Conservation (phyloP, 2,329 filamentous ascomycete genomes). For the Apiospora sp. region DNA sequence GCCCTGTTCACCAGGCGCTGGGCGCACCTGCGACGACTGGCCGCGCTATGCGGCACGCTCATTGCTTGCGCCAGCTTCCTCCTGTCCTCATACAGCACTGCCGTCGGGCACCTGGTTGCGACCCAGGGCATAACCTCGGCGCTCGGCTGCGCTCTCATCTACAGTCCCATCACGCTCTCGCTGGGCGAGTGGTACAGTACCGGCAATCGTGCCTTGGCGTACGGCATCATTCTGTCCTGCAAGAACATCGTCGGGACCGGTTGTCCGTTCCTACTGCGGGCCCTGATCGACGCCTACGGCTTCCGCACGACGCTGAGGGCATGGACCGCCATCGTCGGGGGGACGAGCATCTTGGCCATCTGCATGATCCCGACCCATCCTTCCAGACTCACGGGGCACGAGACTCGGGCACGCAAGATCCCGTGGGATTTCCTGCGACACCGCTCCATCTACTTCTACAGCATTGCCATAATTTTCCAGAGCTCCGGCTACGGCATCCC, state of each 20-base stretch:
- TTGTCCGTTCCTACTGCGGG: conserved; percentile 60
- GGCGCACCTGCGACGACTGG: not conserved
- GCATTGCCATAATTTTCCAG: conserved; percentile 64
- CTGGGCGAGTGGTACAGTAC: conserved; percentile 69
- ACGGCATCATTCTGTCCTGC: conserved; percentile 70
- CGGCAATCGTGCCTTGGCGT: conserved; percentile 62
- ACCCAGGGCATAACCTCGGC: conserved; percentile 70
- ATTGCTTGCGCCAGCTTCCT: conserved; percentile 26
- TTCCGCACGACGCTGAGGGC: conserved; percentile 60
- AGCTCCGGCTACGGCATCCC: conserved; percentile 70
- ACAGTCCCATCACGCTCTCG: conserved; percentile 50
- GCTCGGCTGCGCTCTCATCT: conserved; percentile 63
- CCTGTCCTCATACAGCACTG: conserved; percentile 29
- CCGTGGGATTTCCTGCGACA: conserved; percentile 60
- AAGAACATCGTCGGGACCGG: conserved; percentile 59
- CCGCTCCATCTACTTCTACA: conserved; percentile 64
- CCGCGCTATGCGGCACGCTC: conserved; percentile 42
- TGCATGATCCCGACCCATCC: conserved; percentile 53
- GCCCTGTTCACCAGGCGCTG: not conserved
- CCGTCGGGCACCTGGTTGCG: conserved; percentile 55
- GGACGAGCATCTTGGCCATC: conserved; percentile 43
- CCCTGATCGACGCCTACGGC: conserved; percentile 58
- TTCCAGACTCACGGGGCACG: conserved; percentile 51
- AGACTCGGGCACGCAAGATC: conserved; percentile 44
- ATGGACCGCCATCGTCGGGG: conserved; percentile 56